A percentile compares a stretch with the other conserved stretches of the same genome.
Evolutionary conservation across 163 green algal species (phyloP).

Genomic region (Volvox carteri): DNA sequence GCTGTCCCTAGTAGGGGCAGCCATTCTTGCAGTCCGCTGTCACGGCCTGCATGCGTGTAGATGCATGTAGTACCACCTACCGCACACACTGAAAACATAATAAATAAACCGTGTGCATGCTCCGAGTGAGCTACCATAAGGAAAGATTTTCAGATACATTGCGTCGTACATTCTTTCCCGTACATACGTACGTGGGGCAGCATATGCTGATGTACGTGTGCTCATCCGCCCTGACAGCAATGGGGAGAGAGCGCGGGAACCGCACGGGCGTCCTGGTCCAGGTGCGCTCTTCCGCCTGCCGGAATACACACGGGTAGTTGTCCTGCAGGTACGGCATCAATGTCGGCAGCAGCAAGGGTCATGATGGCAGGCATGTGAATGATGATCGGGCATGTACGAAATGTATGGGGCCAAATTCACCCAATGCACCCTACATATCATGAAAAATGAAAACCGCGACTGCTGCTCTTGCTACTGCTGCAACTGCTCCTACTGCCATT

Average conservation of each 20-base stretch:
- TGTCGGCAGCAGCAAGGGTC: no score
- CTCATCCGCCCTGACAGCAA: background rate
- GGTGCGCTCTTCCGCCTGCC: background rate
- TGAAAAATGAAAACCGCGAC: background rate
- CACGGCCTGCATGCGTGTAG: background rate
- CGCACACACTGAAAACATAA: no score
- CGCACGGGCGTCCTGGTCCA: background rate
- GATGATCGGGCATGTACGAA: no score
- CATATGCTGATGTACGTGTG: background rate
- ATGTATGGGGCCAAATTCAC: no score
- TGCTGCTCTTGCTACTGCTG: background rate
- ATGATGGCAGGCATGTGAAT: background rate
- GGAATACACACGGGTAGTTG: conserved; percentile 2
- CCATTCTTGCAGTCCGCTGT: no score
- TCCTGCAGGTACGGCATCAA: no score
- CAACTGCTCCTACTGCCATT: no score
- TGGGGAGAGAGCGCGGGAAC: background rate
- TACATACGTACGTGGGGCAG: conserved; percentile 27
- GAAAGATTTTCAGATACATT: background rate
- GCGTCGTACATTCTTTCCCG: background rate
- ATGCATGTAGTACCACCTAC: no score
- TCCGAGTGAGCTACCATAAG: no score
- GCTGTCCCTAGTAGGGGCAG: no score
- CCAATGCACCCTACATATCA: background rate
- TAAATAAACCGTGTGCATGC: no score